These are phyloP conservation scores for Dioszegia aurantiaca DNA, from an alignment of 768 basidiomycete genomes.

Conservation along the genomic window DNA sequence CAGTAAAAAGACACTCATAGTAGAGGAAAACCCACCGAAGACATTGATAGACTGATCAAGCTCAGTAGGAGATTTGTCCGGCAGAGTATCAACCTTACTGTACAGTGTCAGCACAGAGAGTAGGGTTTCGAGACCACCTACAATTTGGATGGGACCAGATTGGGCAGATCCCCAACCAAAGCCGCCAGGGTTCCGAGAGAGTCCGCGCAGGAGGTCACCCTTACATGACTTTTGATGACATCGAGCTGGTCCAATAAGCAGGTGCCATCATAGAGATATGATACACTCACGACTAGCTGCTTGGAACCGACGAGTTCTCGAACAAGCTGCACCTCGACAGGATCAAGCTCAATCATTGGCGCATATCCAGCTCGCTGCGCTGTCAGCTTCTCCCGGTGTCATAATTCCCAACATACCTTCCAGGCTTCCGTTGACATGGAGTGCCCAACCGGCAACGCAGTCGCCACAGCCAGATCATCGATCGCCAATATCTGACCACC, in stretches of 20 bases:
- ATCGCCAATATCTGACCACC: conserved; percentile 59
- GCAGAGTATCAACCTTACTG: background rate
- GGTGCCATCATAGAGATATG: background rate
- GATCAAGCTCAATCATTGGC: conserved; percentile 26
- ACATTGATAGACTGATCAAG: conserved; percentile 40
- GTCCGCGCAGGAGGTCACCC: conserved; percentile 51
- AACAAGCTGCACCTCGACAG: conserved; percentile 27
- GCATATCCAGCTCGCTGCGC: conserved; percentile 42
- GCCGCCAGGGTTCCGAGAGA: conserved; percentile 40
- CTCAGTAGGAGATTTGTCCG: conserved; percentile 13
- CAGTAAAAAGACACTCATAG: too few species aligned
- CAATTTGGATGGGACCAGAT: conserved; percentile 26
- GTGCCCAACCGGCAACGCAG: conserved; percentile 22
- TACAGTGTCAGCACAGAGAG: background rate
- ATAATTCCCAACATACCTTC: conserved; percentile 59
- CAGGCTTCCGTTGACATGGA: conserved; percentile 59
- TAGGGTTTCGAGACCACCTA: conserved; percentile 3
- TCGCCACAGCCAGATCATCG: conserved; percentile 57
- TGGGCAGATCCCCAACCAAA: conserved; percentile 40
- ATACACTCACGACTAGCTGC: conserved; percentile 23
- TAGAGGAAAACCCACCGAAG: conserved; percentile 18
- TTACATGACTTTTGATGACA: conserved; percentile 24
- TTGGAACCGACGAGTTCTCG: conserved; percentile 21
- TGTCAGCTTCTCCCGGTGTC: conserved; percentile 49
- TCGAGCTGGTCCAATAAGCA: conserved; percentile 25